A percentile compares a stretch with the other conserved stretches of the same genome.
phyloP scores from a whole-genome alignment of 805 yeast genomes.

The Cyberlindnera japonica region DNA sequence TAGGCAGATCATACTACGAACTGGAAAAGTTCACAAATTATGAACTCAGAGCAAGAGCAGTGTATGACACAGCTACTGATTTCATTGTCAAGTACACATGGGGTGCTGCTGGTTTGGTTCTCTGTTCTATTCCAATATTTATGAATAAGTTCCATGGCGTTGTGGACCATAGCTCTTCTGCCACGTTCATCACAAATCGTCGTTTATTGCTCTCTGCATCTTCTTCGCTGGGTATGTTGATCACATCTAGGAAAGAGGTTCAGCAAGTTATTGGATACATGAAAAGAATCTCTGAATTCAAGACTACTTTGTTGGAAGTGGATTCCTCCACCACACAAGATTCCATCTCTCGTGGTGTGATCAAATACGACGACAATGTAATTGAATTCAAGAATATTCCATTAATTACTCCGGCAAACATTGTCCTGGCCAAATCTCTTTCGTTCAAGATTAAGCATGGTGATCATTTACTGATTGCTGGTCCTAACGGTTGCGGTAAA shows the following conservation, averaged over 20 bases:
- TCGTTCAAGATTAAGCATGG: conserved; percentile 75
- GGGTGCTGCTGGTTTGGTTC: conserved; percentile 91
- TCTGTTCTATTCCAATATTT: conserved; percentile 88
- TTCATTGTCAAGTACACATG: conserved; percentile 88
- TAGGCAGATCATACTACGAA: conserved; percentile 79
- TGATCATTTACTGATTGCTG: conserved; percentile 82
- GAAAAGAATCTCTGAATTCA: conserved; percentile 65
- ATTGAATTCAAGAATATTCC: conserved; percentile 73
- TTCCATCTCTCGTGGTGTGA: conserved; percentile 23
- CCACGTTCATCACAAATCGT: conserved; percentile 86
- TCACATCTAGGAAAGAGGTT: conserved; percentile 78
- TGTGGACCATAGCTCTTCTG: conserved; percentile 52
- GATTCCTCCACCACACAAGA: conserved; percentile 28
- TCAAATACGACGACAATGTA: conserved; percentile 50
- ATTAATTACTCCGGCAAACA: conserved; percentile 82
- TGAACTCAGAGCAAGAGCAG: conserved; percentile 70
- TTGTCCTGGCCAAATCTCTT: conserved; percentile 60
- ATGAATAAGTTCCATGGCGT: conserved; percentile 42
- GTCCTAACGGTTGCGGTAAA: conserved; percentile 96
- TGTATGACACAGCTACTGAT: conserved; percentile 81
- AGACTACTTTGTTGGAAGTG: conserved; percentile 55
- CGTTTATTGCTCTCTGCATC: conserved; percentile 80
- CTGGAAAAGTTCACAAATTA: conserved; percentile 72
- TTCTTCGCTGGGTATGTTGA: conserved; percentile 81
- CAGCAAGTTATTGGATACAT: conserved; percentile 84